Conservation (phyloP, 768 basidiomycete genomes). For the Suillus subluteus region DNA sequence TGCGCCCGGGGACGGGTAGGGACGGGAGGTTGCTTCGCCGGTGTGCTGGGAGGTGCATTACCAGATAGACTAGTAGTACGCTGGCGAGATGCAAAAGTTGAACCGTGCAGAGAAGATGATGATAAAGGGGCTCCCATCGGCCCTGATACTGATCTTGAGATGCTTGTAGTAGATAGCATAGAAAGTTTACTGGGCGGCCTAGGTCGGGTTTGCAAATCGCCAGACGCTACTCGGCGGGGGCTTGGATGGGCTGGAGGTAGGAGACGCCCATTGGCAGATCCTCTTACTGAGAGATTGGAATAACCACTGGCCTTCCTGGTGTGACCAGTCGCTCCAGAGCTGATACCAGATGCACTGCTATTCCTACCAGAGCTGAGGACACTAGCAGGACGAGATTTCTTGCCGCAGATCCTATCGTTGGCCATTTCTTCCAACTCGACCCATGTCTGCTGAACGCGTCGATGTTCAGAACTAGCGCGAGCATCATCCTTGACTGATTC, state of each 20-base stretch:
- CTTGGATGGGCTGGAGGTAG: constrained; percentile 48
- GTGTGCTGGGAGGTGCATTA: constrained; percentile 43
- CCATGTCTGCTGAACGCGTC: constrained; percentile 81
- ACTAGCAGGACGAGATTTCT: constrained; percentile 68
- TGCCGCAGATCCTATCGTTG: constrained; percentile 62
- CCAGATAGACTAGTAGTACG: constrained; percentile 68
- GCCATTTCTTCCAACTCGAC: constrained; percentile 82
- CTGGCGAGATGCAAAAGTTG: constrained; percentile 86
- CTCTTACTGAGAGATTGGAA: constrained; percentile 32
- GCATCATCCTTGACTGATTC: constrained; percentile 55
- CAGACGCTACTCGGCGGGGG: constrained; percentile 54
- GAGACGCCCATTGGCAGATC: constrained; percentile 44
- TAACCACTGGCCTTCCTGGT: constrained; percentile 32
- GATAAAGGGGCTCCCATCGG: constrained; percentile 49
- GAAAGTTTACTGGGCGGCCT: constrained; percentile 67
- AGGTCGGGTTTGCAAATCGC: constrained; percentile 44
- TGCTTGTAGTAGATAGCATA: constrained; percentile 42
- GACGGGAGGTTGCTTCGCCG: constrained; percentile 36
- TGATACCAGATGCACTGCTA: constrained; percentile 51
- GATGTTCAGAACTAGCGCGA: constrained; percentile 61
- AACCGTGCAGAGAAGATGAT: constrained; percentile 46
- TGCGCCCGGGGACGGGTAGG: constrained; percentile 44
- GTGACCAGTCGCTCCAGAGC: constrained; percentile 22
- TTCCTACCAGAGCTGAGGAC: constrained; percentile 64
- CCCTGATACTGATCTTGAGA: constrained; percentile 71